These are phyloP conservation scores for Lodderomyces margitis DNA, from an alignment of 1,139 yeast species.

Conservation along the genomic window DNA sequence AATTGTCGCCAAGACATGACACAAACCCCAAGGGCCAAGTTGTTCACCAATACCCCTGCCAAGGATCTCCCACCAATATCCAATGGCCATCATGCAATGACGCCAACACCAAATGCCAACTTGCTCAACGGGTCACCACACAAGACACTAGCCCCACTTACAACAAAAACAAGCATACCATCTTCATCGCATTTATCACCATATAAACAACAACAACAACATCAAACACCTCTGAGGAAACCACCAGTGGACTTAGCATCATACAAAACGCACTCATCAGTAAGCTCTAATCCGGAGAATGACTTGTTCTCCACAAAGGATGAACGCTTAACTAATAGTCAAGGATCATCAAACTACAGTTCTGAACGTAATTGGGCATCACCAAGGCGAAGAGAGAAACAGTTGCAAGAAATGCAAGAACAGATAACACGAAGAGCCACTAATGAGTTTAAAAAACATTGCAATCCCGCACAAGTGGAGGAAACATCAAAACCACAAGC, in stretches of 20 bases:
- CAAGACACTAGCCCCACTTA: not conserved
- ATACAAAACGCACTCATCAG: constrained; percentile 20
- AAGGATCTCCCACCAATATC: constrained; percentile 2
- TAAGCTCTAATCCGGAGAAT: constrained; percentile 24
- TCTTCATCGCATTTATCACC: constrained; percentile 1
- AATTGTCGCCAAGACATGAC: constrained; percentile 1
- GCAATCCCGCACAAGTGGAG: constrained; percentile 10
- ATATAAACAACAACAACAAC: constrained; percentile 3
- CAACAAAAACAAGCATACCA: not conserved
- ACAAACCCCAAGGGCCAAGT: constrained; percentile 2
- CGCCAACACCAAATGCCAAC: constrained; percentile 1
- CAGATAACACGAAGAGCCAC: constrained; percentile 33
- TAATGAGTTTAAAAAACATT: constrained; percentile 14
- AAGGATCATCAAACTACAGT: constrained; percentile 23
- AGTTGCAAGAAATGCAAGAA: constrained; percentile 38
- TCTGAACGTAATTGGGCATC: constrained; percentile 51
- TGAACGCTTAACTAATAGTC: constrained; percentile 36
- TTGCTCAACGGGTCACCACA: constrained; percentile 1
- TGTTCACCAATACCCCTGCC: constrained; percentile 1
- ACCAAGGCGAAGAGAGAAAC: constrained; percentile 43
- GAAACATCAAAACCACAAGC: constrained; percentile 14
- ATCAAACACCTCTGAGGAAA: constrained; percentile 21
- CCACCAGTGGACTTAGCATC: constrained; percentile 20
- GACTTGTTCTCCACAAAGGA: constrained; percentile 18
- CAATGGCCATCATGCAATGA: not conserved